phyloP scores from a whole-genome alignment of 306 rosid genomes.

The Spatholobus suberectus region DNA sequence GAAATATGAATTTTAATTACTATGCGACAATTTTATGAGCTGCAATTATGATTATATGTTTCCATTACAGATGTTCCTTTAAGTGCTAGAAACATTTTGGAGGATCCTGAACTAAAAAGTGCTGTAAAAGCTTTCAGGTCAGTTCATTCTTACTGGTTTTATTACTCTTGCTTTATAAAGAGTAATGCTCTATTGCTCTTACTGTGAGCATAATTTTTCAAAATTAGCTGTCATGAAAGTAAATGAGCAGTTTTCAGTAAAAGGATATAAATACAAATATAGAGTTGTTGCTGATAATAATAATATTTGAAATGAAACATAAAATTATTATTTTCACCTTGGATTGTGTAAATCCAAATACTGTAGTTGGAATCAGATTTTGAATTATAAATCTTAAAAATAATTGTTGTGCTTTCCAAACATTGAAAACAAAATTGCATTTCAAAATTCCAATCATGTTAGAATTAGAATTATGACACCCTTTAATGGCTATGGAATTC shows the following conservation, averaged over 20 bases:
- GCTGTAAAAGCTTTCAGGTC: slow-evolving; percentile 90
- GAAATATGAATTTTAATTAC: background rate
- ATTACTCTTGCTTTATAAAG: slow-evolving; percentile 19
- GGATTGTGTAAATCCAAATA: slow-evolving; percentile 1
- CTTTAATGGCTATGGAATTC: background rate
- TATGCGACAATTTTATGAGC: background rate
- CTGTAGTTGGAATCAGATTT: background rate
- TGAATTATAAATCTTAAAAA: slow-evolving; percentile 18
- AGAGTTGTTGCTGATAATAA: background rate
- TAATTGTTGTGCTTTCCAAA: slow-evolving; percentile 1
- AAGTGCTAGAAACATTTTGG: slow-evolving; percentile 85
- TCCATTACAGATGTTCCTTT: slow-evolving; percentile 78
- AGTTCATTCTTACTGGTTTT: slow-evolving; percentile 6
- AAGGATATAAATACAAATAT: background rate
- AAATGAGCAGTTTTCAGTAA: background rate
- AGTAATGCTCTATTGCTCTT: background rate
- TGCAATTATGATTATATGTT: slow-evolving; percentile 22
- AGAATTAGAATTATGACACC: background rate
- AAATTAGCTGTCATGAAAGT: background rate
- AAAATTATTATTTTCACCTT: background rate
- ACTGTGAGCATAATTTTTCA: background rate
- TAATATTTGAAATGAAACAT: slow-evolving; percentile 1
- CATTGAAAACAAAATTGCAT: background rate
- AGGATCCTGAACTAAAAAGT: slow-evolving; percentile 78
- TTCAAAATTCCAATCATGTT: background rate